These are phyloP conservation scores for Trichosporon coremiiforme DNA, from an alignment of 1,284 basidiomycete genomes.

Conservation along the genomic window DNA sequence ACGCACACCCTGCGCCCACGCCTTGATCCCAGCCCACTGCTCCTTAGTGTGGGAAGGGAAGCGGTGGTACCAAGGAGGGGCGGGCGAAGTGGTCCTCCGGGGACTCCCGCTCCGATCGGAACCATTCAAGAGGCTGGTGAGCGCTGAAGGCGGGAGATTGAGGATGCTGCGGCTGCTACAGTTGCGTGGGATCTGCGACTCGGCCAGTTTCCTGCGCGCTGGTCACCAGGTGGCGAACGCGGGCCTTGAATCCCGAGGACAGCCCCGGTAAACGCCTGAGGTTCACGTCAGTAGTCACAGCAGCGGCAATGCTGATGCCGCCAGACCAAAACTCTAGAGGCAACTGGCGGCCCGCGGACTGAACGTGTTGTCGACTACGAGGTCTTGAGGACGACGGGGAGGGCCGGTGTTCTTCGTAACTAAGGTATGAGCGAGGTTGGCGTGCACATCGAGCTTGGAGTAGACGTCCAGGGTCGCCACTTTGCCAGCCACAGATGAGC, in stretches of 20 bases:
- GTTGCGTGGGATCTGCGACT: not conserved
- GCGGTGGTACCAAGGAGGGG: too few relatives aligned
- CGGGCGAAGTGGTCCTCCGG: too few relatives aligned
- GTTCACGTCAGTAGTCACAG: not conserved
- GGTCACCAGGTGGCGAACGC: not conserved
- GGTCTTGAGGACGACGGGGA: not conserved
- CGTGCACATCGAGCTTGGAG: not conserved
- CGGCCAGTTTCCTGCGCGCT: not conserved
- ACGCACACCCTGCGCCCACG: not conserved
- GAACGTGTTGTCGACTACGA: not conserved
- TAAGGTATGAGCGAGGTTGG: not conserved
- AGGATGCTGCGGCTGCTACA: not conserved
- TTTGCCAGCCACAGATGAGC: not conserved
- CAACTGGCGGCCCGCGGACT: not conserved
- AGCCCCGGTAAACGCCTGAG: not conserved
- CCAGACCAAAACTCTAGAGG: not conserved
- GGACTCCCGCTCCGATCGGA: not conserved
- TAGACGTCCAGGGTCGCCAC: not conserved
- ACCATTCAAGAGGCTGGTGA: not conserved
- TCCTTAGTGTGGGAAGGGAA: not conserved
- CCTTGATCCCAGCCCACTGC: too few relatives aligned
- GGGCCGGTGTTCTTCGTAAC: not conserved
- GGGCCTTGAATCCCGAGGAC: not conserved
- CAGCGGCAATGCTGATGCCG: not conserved
- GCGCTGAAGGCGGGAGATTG: not conserved